Conservation (phyloP, 805 yeast species). For the Wickerhamiella qilinensis region DNA sequence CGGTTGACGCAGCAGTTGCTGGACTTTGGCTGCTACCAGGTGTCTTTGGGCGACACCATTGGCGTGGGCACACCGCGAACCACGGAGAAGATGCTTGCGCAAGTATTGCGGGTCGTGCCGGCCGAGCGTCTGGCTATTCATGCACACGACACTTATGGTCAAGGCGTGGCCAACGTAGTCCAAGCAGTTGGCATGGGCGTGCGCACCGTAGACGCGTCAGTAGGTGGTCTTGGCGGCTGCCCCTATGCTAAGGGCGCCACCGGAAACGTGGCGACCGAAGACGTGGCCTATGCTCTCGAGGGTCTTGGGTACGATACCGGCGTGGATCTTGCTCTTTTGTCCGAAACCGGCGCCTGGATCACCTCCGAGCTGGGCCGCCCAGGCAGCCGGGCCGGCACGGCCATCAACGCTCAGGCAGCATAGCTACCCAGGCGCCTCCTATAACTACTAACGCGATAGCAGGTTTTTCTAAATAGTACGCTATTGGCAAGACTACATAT, state of each 20-base stretch:
- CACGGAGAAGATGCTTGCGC: slow-evolving; percentile 15
- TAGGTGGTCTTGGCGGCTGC: slow-evolving; percentile 23
- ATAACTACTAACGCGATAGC: too few relatives aligned
- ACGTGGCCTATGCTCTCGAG: slow-evolving; percentile 18
- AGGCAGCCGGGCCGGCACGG: slow-evolving; percentile 19
- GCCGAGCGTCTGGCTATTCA: slow-evolving; percentile 17
- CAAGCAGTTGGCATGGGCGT: slow-evolving; percentile 20
- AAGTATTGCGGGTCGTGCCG: slow-evolving; percentile 13
- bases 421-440: not conserved
- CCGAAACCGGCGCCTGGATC: slow-evolving; percentile 18
- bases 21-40: slow-evolving; percentile 21
- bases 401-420: slow-evolving; percentile 9
- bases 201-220: slow-evolving; percentile 18
- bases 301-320: slow-evolving; percentile 20
- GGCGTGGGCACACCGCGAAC: slow-evolving; percentile 21
- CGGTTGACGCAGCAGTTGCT: slow-evolving; percentile 14
- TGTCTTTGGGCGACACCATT: slow-evolving; percentile 21
- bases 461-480: not conserved
- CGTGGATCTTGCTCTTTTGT: slow-evolving; percentile 14
- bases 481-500: not conserved
- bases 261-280: slow-evolving; percentile 22
- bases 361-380: slow-evolving; percentile 11
- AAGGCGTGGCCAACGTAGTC: slow-evolving; percentile 20
- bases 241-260: slow-evolving; percentile 22
- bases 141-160: slow-evolving; percentile 23